These are phyloP conservation scores for Hygrophorus russula DNA, from an alignment of 768 basidiomycete species.

Conservation along the genomic window DNA sequence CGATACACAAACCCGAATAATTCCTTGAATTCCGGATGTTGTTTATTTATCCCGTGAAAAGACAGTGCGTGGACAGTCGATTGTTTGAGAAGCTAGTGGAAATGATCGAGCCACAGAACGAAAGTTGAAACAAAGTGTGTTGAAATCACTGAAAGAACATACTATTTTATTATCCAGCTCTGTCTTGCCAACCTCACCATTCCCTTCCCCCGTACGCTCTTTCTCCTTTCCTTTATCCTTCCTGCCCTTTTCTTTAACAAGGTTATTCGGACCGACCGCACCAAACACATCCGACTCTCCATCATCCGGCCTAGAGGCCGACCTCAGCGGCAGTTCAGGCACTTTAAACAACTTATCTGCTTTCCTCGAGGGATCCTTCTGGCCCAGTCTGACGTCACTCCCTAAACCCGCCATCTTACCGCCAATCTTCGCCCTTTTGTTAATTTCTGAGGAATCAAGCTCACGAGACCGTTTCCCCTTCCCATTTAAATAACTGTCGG, in stretches of 20 bases:
- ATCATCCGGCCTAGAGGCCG: neutral
- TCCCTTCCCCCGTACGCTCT: no score
- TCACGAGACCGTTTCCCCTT: no score
- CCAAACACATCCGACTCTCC: neutral
- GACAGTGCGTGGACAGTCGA: slow-evolving; percentile 29
- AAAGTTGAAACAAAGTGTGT: neutral
- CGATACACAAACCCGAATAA: slow-evolving; percentile 33
- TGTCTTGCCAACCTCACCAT: slow-evolving; percentile 8
- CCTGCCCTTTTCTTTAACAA: slow-evolving; percentile 12
- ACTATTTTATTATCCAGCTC: slow-evolving; percentile 34
- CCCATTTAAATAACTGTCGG: no score
- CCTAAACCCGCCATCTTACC: neutral
- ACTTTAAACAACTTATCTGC: slow-evolving; percentile 35
- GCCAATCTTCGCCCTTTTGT: slow-evolving; percentile 1
- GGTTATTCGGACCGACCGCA: slow-evolving; percentile 12
- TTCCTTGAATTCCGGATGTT: slow-evolving; percentile 43
- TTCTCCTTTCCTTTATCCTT: slow-evolving; percentile 24
- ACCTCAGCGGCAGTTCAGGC: slow-evolving; percentile 29
- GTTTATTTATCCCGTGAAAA: slow-evolving; percentile 19
- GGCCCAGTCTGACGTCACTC: neutral
- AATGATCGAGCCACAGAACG: neutral
- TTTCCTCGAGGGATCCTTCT: slow-evolving; percentile 2
- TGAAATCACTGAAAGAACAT: slow-evolving; percentile 25
- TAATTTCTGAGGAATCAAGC: no score
- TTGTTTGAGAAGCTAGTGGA: slow-evolving; percentile 32